Conservation (phyloP, 139 green algal genomes). For the Coelastrella sp. region DNA sequence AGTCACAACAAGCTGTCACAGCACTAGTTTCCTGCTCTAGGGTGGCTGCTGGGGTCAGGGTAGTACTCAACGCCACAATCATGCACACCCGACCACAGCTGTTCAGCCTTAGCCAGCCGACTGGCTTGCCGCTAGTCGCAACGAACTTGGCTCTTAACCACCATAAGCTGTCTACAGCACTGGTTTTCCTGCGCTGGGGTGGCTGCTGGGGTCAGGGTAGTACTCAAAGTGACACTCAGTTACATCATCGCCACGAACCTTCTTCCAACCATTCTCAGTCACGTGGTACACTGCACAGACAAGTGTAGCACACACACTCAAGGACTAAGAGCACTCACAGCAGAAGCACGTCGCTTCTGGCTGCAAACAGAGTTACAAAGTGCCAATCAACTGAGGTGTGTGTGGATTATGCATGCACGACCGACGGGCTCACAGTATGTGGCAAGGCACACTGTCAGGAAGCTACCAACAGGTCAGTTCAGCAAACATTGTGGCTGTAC, state of each 20-base stretch:
- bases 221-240: conserved; percentile 96
- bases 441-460: too few species aligned
- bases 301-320: background rate
- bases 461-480: background rate
- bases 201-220: conserved; percentile 76
- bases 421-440: too few species aligned
- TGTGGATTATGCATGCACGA: too few species aligned
- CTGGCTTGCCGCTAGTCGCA: too few species aligned
- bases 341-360: background rate
- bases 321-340: background rate
- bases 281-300: conserved; percentile 96
- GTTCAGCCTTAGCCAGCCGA: too few species aligned
- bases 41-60: conserved; percentile 67
- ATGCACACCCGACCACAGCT: conserved; percentile 77
- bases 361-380: background rate
- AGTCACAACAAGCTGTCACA: conserved; percentile 36
- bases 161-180: conserved; percentile 48
- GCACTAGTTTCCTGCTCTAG: conserved; percentile 57
- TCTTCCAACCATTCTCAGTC: conserved; percentile 95
- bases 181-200: conserved; percentile 61
- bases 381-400: too few species aligned
- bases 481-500: background rate
- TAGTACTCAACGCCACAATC: conserved; percentile 98
- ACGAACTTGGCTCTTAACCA: too few species aligned
- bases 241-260: conserved; percentile 97